A percentile compares a stretch with the other conserved stretches of the same genome.
These are phyloP conservation scores for Chalciporus piperatoides DNA, from an alignment of 1,284 basidiomycete species.

Conservation along the genomic window DNA sequence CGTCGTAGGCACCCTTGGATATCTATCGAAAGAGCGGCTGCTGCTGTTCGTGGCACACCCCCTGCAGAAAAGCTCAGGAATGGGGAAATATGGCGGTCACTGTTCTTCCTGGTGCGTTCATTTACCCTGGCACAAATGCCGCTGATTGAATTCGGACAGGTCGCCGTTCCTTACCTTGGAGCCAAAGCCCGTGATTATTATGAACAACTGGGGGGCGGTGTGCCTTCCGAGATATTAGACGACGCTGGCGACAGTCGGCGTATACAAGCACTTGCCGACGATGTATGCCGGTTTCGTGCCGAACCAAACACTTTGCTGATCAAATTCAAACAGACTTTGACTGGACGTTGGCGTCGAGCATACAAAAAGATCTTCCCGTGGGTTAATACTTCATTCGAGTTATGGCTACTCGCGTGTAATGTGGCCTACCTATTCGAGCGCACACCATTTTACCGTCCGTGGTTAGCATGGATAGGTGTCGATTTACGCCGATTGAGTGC, in stretches of 20 bases:
- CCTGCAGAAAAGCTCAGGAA: conserved; percentile 59
- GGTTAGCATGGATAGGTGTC: conserved; percentile 82
- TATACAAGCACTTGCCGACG: conserved; percentile 44
- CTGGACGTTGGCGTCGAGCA: conserved; percentile 48
- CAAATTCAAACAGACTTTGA: conserved; percentile 35
- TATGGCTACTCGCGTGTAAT: conserved; percentile 82
- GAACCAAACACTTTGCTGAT: conserved; percentile 9
- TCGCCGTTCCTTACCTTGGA: conserved; percentile 86
- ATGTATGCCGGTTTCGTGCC: conserved; percentile 37
- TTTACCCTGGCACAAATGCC: not conserved
- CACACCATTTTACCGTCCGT: conserved; percentile 88
- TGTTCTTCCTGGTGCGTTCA: conserved; percentile 67
- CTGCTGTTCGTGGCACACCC: conserved; percentile 64
- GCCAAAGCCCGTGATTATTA: conserved; percentile 89
- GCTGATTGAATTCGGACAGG: conserved; percentile 39
- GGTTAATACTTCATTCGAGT: conserved; percentile 72
- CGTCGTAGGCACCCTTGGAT: conserved; percentile 70
- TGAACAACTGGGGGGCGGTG: conserved; percentile 84
- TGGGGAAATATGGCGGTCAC: conserved; percentile 67
- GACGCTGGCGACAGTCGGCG: conserved; percentile 46
- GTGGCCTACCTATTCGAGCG: conserved; percentile 88
- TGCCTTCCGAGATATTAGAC: conserved; percentile 63
- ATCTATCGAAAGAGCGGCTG: conserved; percentile 58
- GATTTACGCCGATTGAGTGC: conserved; percentile 75
- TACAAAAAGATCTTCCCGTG: conserved; percentile 83